Base-by-base conservation (phyloP, 2,329 filamentous ascomycete species). In the Sclerotinia glacialis region DNA sequence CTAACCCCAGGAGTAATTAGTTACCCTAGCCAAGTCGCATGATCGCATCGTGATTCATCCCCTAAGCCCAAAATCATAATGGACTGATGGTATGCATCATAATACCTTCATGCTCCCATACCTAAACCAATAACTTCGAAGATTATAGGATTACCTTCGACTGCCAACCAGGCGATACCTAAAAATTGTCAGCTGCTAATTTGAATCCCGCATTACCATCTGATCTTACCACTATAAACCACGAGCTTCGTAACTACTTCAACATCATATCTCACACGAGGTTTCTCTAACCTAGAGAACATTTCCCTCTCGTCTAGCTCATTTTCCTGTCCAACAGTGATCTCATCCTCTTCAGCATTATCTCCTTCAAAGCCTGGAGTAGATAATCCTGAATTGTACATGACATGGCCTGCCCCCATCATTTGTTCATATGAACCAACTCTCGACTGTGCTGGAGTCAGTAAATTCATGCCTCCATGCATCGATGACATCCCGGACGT, bases 231-330 rank as follows among this genome's bases (percentile, higher is more conserved):
- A 67, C 90, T 85, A 80, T 99, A 99, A 31, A 99, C 92, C 73
- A 99, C 90, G 68, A 99, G 79, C 79, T 97, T 98, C 6, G 95
- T 98, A 47, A 99, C 90, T 49, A 99, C 94, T 78, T 99, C 95
- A n/a, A 98, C 94, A 78, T 99, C 95, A 75, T 98, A 99, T 72
- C 93, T 84, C 68, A 97, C 93, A 71, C 95, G 87, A 59, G 95
- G 93, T 79, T 90, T 92, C 70, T 93, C 89, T 65, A 98, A 83
- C 75, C 85, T 87, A 54, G 88, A 89, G 78, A 98, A 97, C 77
- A 98, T 89, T 76, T 96, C 90, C 72, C 83, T 85, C 77, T 93
- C 89, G 58, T 87, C 87, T 40, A 77, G 73, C 54, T 78, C 78
- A 34, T 85, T 83, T 54, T 84, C 80, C 59, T 82, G 80, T 31